Conservation (phyloP, 176 grass and related monocot species). For the Dactylis glomerata region DNA sequence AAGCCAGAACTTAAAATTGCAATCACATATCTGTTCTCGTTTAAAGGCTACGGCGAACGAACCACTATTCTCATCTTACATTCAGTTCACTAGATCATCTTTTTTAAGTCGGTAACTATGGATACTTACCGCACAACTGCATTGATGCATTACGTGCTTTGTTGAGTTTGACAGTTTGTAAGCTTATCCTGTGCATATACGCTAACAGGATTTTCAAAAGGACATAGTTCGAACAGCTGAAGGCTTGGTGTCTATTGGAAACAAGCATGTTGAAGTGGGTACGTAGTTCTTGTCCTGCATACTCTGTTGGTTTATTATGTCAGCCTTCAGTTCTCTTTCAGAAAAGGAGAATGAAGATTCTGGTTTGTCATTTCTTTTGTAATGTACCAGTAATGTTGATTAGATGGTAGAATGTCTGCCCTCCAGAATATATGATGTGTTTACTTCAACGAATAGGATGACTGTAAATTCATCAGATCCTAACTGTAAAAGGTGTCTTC, state of each 20-base stretch:
- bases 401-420: constrained; percentile 5
- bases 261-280: constrained; percentile 86
- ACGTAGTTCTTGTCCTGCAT: constrained; percentile 28
- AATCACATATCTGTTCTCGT: neutral
- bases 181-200: constrained; percentile 14
- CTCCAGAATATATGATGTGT: constrained; percentile 12
- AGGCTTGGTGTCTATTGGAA: constrained; percentile 62
- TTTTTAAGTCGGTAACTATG: neutral
- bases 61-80: neutral
- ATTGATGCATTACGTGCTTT: neutral
- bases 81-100: neutral
- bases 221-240: constrained; percentile 80
- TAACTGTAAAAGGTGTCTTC: neutral
- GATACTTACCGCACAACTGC: constrained; percentile 1
- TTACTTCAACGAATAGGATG: neutral
- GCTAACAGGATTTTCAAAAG: constrained; percentile 90
- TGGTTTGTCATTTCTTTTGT: constrained; percentile 10
- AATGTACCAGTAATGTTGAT: constrained; percentile 5
- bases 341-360: constrained; percentile 8
- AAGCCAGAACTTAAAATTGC: neutral
- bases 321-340: constrained; percentile 3
- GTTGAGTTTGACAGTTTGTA: constrained; percentile 25
- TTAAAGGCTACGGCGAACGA: neutral
- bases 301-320: constrained; percentile 27
- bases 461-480: neutral